phyloP scores from a whole-genome alignment of 306 rosid genomes.

The Cotoneaster glaucophyllus region DNA sequence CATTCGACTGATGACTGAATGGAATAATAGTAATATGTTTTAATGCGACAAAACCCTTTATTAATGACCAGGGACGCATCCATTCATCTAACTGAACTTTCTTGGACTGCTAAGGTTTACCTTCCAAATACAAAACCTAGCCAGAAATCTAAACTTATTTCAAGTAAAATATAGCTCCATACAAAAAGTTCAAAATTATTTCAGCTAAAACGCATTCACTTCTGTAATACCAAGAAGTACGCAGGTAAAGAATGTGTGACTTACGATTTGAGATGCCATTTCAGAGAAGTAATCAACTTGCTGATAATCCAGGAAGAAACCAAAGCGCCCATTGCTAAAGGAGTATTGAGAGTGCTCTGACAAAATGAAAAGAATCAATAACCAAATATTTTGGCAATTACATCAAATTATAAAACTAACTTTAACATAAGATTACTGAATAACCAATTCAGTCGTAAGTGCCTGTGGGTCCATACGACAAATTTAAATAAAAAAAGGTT shows the following conservation, averaged over 20 bases:
- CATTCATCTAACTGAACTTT: not conserved
- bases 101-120: not conserved
- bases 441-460: not conserved
- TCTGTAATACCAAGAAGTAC: conserved; percentile 8
- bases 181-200: not conserved
- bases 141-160: not conserved
- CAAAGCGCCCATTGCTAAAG: conserved; percentile 56
- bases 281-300: conserved; percentile 36
- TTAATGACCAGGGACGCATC: not conserved
- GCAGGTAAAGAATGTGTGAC: conserved; percentile 13
- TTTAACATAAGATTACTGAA: not conserved
- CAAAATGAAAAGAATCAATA: conserved; percentile 9
- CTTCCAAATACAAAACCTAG: not conserved
- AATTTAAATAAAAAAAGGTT: not conserved
- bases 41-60: not conserved
- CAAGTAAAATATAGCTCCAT: not conserved
- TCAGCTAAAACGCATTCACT: conserved; percentile 10
- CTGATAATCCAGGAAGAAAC: conserved; percentile 40
- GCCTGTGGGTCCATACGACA: not conserved
- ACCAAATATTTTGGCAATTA: not conserved
- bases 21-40: not conserved
- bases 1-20: conserved; percentile 36
- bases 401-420: not conserved
- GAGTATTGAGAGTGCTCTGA: conserved; percentile 69
- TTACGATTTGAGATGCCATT: conserved; percentile 31